Percentiles rank a stretch among this genome's conserved stretches.
These are phyloP conservation scores for Saitozyma sp. DNA, from an alignment of 768 basidiomycete genomes.

Conservation along the genomic window DNA sequence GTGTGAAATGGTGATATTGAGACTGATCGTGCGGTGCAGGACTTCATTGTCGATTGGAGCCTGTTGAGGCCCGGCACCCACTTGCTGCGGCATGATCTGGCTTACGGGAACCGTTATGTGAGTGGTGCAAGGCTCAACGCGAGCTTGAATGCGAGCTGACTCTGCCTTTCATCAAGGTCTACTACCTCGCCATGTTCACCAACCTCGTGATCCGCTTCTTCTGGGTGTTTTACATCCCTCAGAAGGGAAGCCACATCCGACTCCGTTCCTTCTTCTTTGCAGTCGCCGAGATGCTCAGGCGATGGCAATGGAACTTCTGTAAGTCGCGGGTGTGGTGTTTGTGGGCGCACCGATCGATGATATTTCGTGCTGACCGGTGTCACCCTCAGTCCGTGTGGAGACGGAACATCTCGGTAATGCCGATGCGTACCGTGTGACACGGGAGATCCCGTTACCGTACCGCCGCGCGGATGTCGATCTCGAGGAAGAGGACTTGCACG, in stretches of 20 bases:
- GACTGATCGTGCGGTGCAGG: slow-evolving; percentile 71
- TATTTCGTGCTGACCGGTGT: background rate
- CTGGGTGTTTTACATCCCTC: slow-evolving; percentile 78
- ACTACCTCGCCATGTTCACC: slow-evolving; percentile 58
- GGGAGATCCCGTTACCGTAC: slow-evolving; percentile 84
- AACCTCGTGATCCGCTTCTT: slow-evolving; percentile 75
- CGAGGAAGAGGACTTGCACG: slow-evolving; percentile 47
- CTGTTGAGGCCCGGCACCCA: slow-evolving; percentile 63
- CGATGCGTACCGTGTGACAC: slow-evolving; percentile 83
- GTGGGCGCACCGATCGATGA: background rate
- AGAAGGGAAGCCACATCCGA: slow-evolving; percentile 56
- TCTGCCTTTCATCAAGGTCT: slow-evolving; percentile 17
- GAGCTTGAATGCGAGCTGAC: background rate
- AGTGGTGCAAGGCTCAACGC: slow-evolving; percentile 1
- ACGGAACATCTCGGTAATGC: slow-evolving; percentile 92
- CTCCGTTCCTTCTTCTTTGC: slow-evolving; percentile 68
- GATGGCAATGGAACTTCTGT: slow-evolving; percentile 94
- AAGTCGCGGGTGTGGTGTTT: slow-evolving; percentile 43
- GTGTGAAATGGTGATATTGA: background rate
- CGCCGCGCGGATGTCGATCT: slow-evolving; percentile 56
- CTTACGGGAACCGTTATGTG: slow-evolving; percentile 61
- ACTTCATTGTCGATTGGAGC: slow-evolving; percentile 90
- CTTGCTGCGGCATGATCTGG: slow-evolving; percentile 70
- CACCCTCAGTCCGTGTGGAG: slow-evolving; percentile 67
- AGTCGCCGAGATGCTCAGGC: slow-evolving; percentile 71